Evolutionary conservation across 768 basidiomycete genomes (phyloP).

Genomic region (Termitomyces sp.): DNA sequence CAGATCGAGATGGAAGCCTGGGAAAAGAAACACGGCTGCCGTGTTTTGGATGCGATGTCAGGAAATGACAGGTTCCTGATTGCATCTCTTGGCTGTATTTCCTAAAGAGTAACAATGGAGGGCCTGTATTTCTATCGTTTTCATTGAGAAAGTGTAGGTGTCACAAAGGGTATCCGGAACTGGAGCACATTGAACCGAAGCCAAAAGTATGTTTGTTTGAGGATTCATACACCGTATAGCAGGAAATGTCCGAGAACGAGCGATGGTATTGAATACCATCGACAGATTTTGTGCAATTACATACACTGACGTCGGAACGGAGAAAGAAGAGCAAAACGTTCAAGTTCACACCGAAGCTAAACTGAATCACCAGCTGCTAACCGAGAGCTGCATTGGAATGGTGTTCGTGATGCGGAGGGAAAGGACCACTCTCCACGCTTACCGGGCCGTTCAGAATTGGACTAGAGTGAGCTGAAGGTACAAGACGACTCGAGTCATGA

Average conservation of each 20-base stretch:
- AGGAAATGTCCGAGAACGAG: not conserved
- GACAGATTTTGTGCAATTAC: not conserved
- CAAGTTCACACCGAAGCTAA: not conserved
- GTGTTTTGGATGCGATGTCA: not conserved
- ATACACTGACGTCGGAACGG: not conserved
- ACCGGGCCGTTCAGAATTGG: too few relatives aligned
- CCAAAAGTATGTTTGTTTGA: too few relatives aligned
- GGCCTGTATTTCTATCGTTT: not conserved
- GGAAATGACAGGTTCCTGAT: not conserved
- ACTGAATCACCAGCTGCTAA: not conserved
- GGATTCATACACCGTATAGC: not conserved
- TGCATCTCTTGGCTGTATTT: not conserved
- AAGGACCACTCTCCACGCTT: too few relatives aligned
- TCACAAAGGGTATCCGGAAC: not conserved
- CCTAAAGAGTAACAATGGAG: not conserved
- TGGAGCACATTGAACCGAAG: not conserved
- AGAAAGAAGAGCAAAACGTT: not conserved
- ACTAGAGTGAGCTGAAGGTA: too few relatives aligned
- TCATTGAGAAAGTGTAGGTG: not conserved
- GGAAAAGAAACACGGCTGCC: not conserved
- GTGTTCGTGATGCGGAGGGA: not conserved
- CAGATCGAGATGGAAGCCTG: not conserved
- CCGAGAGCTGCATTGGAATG: not conserved
- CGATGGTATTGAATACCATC: not conserved
- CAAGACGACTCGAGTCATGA: too few relatives aligned